Base-by-base conservation (phyloP, 768 basidiomycete species). In the Suillus weaverae region DNA sequence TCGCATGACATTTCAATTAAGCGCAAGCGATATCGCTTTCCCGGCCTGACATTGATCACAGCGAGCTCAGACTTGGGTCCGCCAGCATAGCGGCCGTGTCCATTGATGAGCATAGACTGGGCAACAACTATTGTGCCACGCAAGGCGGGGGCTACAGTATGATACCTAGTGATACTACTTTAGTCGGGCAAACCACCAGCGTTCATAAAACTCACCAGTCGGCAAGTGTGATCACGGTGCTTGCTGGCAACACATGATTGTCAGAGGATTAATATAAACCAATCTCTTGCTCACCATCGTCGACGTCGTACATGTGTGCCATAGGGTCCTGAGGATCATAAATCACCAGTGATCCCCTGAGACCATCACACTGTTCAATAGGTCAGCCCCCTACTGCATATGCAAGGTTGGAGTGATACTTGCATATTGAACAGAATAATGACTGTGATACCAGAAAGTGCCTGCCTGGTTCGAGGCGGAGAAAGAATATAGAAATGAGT, bases 301-400 rank as follows among this genome's bases (percentile, higher is more conserved):
- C 82, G 8, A 82, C 76, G 61, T 83, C 82, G 62, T 83, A 83
- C 38, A 81, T 51, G 20, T 63, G 26, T 6, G 61, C 64, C n/a
- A 72, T 67, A 2, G 82, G 83, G 63, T 84, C 82, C 2, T 74
- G 33, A 9, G 79, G 79, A 62, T 82, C 81, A 62, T 82, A 81
- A 32, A 83, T 75, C 1, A 83, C 74, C 18, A 83, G 61, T 2
- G 71, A 56, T 18, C 72, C 73, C 30, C 71, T 66, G 5, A 73
- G 63, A 20, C 72, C 72, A 43, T 73, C 72, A 3, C 73, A 73
- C 57, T 59, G 39, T 59, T 30, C 57, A 2, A 11, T 5, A 13
- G 9, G 39, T 59, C 39, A 59, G 57, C 13, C 18, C 0, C 20
- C 18, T 14, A 30, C 10, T 30, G 18, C 3, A 5, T 30, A 20